Percentiles rank a stretch among this genome's conserved stretches.
Conservation (phyloP, 2,329 filamentous ascomycete genomes). For the Fusarium abutilonis region DNA sequence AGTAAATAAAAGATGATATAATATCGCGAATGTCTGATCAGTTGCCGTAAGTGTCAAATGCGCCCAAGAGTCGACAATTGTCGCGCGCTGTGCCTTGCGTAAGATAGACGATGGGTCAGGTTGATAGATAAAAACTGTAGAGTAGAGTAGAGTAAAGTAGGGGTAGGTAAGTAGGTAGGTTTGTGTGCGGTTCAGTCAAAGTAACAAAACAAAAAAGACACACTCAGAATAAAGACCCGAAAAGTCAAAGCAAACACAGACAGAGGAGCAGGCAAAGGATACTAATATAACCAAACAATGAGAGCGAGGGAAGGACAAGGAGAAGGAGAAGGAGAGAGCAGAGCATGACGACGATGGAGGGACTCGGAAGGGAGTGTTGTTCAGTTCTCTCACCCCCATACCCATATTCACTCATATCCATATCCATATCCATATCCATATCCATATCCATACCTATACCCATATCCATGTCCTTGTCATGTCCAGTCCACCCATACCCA, state of each 20-base stretch:
- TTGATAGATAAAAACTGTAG: background rate
- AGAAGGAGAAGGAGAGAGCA: background rate
- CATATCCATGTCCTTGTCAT: slow-evolving; percentile 1
- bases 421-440: slow-evolving; percentile 1
- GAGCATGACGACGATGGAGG: slow-evolving; percentile 34
- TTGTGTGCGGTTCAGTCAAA: background rate
- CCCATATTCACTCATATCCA: slow-evolving; percentile 6
- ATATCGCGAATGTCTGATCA: background rate
- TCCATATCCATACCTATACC: slow-evolving; percentile 1
- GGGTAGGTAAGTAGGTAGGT: slow-evolving; percentile 1
- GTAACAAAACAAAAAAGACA: background rate
- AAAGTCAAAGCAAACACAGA: slow-evolving; percentile 13
- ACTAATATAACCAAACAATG: slow-evolving; percentile 42
- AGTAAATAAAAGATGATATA: background rate
- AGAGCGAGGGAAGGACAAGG: background rate
- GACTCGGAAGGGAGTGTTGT: slow-evolving; percentile 36
- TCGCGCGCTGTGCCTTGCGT: background rate
- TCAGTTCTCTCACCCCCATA: slow-evolving; percentile 25
- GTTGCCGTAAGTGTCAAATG: background rate
- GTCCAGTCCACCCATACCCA: slow-evolving; percentile 7
- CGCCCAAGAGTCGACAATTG: background rate
- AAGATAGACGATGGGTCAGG: background rate
- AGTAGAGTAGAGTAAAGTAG: background rate
- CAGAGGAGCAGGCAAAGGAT: slow-evolving; percentile 27
- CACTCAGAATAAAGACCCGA: background rate